phyloP scores from a whole-genome alignment of 441 rosid genomes.

The Erodium moschatum region DNA sequence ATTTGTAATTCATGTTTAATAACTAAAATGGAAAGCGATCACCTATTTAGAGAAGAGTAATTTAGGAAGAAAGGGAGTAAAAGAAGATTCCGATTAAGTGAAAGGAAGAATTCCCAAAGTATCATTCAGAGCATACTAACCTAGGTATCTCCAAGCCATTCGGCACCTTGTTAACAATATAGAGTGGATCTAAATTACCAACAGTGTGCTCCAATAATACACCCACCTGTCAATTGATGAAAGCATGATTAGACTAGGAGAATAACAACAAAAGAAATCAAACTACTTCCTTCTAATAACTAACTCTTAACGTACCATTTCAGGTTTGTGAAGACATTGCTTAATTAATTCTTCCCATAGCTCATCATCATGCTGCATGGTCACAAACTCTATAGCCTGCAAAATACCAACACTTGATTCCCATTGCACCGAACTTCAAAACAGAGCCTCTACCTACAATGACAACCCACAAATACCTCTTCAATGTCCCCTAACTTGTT shows the following conservation, averaged over 20 bases:
- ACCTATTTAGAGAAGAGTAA: not conserved
- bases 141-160: conserved; percentile 97
- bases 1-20: not conserved
- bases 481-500: conserved; percentile 88
- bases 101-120: not conserved
- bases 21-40: not conserved
- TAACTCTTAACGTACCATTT: conserved; percentile 51
- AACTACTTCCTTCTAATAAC: conserved; percentile 3
- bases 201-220: conserved; percentile 94
- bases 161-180: conserved; percentile 94
- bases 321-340: conserved; percentile 90
- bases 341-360: conserved; percentile 96
- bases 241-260: conserved; percentile 19
- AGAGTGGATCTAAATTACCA: conserved; percentile 91
- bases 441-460: conserved; percentile 14
- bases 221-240: conserved; percentile 61
- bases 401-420: conserved; percentile 13
- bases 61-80: not conserved
- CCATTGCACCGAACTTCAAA: conserved; percentile 13
- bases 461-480: conserved; percentile 46
- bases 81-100: not conserved
- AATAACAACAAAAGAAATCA: not conserved
- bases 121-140: conserved; percentile 38
- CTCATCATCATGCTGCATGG: conserved; percentile 93
- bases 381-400: conserved; percentile 99